These are phyloP conservation scores for Clitopilus hobsonii DNA, from an alignment of 768 basidiomycete genomes.

Conservation along the genomic window DNA sequence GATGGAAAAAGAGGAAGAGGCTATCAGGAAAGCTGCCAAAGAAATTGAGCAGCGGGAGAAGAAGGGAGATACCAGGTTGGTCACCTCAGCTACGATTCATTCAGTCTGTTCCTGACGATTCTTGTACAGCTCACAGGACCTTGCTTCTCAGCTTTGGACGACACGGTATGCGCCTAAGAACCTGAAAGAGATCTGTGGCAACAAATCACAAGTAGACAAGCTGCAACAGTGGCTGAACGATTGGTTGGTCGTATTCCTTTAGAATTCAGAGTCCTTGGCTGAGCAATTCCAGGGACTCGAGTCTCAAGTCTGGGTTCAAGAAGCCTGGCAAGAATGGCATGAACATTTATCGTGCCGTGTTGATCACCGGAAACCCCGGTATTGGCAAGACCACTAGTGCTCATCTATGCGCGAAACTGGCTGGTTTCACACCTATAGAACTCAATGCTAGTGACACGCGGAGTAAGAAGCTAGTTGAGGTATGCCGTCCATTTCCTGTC, in stretches of 20 bases:
- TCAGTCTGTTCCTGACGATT: conserved; percentile 11
- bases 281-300: conserved; percentile 54
- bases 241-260: conserved; percentile 71
- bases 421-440: conserved; percentile 90
- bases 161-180: conserved; percentile 88
- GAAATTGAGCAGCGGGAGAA: conserved; percentile 77
- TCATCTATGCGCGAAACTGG: conserved; percentile 87
- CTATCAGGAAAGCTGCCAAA: conserved; percentile 66
- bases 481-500: conserved; percentile 23
- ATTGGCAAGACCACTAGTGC: conserved; percentile 98
- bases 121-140: conserved; percentile 30
- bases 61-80: conserved; percentile 33
- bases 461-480: conserved; percentile 97
- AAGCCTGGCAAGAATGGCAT: conserved; percentile 90
- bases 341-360: conserved; percentile 80
- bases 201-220: conserved; percentile 89
- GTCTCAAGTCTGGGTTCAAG: conserved; percentile 75
- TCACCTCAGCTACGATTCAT: background rate
- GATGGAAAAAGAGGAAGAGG: conserved; percentile 73
- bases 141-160: conserved; percentile 83
- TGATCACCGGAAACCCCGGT: conserved; percentile 92
- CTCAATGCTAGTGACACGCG: conserved; percentile 94
- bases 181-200: conserved; percentile 91
- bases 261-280: too few relatives aligned
- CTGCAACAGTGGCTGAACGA: conserved; percentile 81